Evolutionary conservation across 2,329 filamentous ascomycete genomes (phyloP), one percentile per base, ranked within the genome.

Genomic region (Neopestalotiopsis rosae): DNA sequence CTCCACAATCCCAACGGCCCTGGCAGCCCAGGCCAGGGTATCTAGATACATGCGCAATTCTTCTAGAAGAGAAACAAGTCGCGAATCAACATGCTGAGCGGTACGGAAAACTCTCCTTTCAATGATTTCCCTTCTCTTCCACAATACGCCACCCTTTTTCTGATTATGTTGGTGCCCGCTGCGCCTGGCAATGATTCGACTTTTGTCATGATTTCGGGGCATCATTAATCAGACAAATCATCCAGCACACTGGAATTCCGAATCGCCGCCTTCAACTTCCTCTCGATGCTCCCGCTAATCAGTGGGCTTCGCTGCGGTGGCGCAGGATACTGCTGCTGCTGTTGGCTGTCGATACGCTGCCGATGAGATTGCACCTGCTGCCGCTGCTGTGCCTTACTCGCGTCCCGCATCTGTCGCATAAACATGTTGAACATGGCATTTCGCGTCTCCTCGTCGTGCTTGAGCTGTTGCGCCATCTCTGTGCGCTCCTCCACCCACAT

Each of bases 401-500:
- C 59, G 2, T 20, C 30, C 3, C 28, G 14, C 7, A 40, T 20
- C 59, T 62, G 59, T 6, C 59, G 28, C 12, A 34, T 40, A 10
- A 68, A 49, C 38, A 58, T 20, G n/a, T 65, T 40, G 4, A 38
- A 58, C n/a, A 68, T 49, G 38, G 34, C 52, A 24, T 65, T 56
- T 6, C 63, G 63, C 20, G 42, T 10, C n/a, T 63, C 42, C n/a
- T 66, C 63, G 10, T 62, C 32, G 3, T 34, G 12, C 57, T 32
- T 14, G 9, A 66, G 61, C 20, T 69, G 67, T 20, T 14, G 30
- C 4, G 45, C 42, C 67, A 66, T 62, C 30, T 58, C 56, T 20
- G 40, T 12, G 24, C 62, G 67, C 67, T 68, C 67, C 5, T 62
- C 64, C 17, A 66, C 7, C 67, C 67, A 69, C 63, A 69, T 66